Evolutionary conservation across 805 yeast species (phyloP).

Genomic region (Cyberlindnera veronae): DNA sequence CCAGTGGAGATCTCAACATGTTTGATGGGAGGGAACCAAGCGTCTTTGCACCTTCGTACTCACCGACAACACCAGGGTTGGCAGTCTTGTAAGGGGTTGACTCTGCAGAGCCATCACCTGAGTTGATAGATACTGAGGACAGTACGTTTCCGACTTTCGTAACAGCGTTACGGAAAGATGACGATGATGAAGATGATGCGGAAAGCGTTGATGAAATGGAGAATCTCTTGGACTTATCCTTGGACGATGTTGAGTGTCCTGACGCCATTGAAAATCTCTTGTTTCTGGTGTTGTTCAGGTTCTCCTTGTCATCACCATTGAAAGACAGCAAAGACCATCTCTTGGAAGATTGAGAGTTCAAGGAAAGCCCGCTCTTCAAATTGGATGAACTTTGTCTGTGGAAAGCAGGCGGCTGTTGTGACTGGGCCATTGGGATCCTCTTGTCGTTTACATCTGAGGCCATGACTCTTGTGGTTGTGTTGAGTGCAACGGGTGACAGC

Average conservation of each 20-base stretch:
- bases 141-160: conserved; percentile 24
- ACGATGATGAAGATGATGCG: conserved; percentile 17
- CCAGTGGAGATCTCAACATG: conserved; percentile 5
- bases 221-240: conserved; percentile 19
- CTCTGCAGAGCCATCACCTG: conserved; percentile 19
- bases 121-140: conserved; percentile 25
- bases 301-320: conserved; percentile 22
- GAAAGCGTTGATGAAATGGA: conserved; percentile 20
- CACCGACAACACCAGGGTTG: conserved; percentile 27
- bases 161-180: conserved; percentile 22
- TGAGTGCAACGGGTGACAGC: conserved; percentile 11
- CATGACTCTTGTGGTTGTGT: conserved; percentile 9
- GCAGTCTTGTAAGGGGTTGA: conserved; percentile 21
- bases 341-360: conserved; percentile 23
- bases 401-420: conserved; percentile 16
- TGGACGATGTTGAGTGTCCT: conserved; percentile 17
- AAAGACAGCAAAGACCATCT: conserved; percentile 30
- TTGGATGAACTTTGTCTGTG: conserved; percentile 25
- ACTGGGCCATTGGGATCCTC: conserved; percentile 18
- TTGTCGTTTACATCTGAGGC: conserved; percentile 22
- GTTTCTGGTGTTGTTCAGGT: conserved; percentile 5
- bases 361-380: conserved; percentile 23
- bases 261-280: conserved; percentile 26
- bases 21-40: background rate
- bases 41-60: background rate